Evolutionary conservation across 176 grass and related monocot species (phyloP).

Genomic region (Avena sativa): DNA sequence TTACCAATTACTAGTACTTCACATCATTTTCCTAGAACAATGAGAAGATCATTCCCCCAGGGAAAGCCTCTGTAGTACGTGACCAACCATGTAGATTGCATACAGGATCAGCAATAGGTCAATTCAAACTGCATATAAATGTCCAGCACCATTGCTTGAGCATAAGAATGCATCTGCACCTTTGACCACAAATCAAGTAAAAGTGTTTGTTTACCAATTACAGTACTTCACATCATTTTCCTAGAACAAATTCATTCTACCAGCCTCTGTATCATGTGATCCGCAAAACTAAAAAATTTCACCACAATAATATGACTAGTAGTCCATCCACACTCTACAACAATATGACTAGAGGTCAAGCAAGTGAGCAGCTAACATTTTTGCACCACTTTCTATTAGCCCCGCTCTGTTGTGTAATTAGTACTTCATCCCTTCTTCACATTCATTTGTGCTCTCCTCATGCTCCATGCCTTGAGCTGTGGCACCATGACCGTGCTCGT

Average conservation of each 20-base stretch:
- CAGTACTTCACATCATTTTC: neutral
- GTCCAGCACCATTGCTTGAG: neutral
- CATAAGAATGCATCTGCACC: neutral
- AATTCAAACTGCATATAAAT: slow-evolving; percentile 5
- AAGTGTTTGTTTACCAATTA: neutral
- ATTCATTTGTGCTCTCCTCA: neutral
- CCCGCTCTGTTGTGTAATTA: neutral
- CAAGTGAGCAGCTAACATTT: neutral
- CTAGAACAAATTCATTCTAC: neutral
- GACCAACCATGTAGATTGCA: neutral
- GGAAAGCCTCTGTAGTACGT: neutral
- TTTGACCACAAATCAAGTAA: neutral
- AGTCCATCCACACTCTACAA: neutral
- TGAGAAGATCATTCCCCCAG: neutral
- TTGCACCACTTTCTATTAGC: neutral
- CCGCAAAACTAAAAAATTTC: neutral
- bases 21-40: neutral
- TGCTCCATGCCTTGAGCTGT: slow-evolving; percentile 28
- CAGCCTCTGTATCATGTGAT: neutral
- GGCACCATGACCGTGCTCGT: neutral
- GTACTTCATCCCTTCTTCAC: neutral
- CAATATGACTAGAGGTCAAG: neutral
- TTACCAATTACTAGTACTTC: neutral
- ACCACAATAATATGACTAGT: neutral
- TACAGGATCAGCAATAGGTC: neutral